Percentiles rank a stretch among this genome's conserved stretches.
Evolutionary conservation across 805 yeast species (phyloP).

Genomic region (Zygotorulaspora florentina): DNA sequence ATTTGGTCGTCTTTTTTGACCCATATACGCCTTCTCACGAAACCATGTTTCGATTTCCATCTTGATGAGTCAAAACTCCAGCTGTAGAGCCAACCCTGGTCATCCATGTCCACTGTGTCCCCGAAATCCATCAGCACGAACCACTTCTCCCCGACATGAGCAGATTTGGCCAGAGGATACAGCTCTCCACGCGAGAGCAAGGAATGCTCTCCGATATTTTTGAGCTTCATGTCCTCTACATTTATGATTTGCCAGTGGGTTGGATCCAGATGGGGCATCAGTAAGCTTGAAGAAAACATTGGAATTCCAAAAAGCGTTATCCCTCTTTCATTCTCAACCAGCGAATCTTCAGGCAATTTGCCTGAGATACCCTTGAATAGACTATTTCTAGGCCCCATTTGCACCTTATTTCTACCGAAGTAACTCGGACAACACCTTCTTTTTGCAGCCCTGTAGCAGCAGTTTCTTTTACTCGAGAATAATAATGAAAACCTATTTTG

Average conservation of each 20-base stretch:
- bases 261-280: conserved; percentile 49
- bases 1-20: conserved; percentile 30
- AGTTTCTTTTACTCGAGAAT: too few relatives aligned
- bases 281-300: conserved; percentile 42
- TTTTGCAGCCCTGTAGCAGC: too few relatives aligned
- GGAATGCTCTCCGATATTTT: conserved; percentile 15
- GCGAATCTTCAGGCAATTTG: conserved; percentile 35
- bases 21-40: conserved; percentile 69
- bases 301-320: conserved; percentile 49
- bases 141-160: conserved; percentile 43
- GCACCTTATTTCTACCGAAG: not conserved
- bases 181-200: conserved; percentile 17
- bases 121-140: conserved; percentile 57
- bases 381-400: not conserved
- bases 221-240: conserved; percentile 7
- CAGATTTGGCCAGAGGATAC: conserved; percentile 17
- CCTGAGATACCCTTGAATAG: not conserved
- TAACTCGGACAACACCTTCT: too few relatives aligned
- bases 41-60: conserved; percentile 66
- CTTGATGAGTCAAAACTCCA: conserved; percentile 42
- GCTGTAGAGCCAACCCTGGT: conserved; percentile 80
- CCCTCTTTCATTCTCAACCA: conserved; percentile 56
- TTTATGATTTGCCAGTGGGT: conserved; percentile 30
- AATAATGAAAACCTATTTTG: not conserved
- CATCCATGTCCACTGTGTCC: conserved; percentile 57